These are phyloP conservation scores for Pythium apleroticum DNA, from an alignment of 352 stramenopile species.

Conservation along the genomic window DNA sequence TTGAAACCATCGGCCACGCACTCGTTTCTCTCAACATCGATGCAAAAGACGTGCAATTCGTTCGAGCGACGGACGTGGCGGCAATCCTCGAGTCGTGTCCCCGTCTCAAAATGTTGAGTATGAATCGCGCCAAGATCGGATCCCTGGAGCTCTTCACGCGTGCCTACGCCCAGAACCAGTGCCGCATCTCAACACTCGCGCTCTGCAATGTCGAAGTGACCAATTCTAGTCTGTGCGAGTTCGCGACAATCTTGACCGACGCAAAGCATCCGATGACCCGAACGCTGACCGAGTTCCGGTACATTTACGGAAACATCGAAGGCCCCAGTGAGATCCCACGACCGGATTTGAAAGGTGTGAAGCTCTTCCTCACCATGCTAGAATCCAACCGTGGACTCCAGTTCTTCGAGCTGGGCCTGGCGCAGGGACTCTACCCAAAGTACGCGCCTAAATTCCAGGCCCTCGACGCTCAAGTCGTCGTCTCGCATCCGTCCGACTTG, in stretches of 20 bases:
- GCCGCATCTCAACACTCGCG: constrained; percentile 1
- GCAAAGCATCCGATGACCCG: constrained; percentile 3
- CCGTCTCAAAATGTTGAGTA: constrained; percentile 4
- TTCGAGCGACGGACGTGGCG: background rate
- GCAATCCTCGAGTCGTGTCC: constrained; percentile 14
- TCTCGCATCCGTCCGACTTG: constrained; percentile 3
- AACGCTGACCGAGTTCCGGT: constrained; percentile 16
- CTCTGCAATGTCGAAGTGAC: constrained; percentile 18
- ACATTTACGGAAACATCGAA: constrained; percentile 12
- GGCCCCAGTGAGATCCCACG: background rate
- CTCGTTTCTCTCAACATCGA: constrained; percentile 14
- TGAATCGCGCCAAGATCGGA: constrained; percentile 7
- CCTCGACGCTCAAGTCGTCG: background rate
- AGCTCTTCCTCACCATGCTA: constrained; percentile 17
- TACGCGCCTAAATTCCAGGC: constrained; percentile 6
- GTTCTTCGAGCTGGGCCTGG: constrained; percentile 23
- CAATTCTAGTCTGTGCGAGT: constrained; percentile 11
- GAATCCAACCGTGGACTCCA: constrained; percentile 3
- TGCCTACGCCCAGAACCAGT: background rate
- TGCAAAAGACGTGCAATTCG: background rate
- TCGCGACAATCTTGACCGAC: constrained; percentile 9
- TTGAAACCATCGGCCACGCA: constrained; percentile 4
- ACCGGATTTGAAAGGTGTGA: constrained; percentile 6
- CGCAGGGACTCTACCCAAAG: background rate
- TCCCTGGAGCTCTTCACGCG: constrained; percentile 11